Percentiles rank a stretch among this genome's conserved stretches.
Conservation (phyloP, 495 filamentous ascomycete genomes). For the Lasiosphaeriaceae sp. region DNA sequence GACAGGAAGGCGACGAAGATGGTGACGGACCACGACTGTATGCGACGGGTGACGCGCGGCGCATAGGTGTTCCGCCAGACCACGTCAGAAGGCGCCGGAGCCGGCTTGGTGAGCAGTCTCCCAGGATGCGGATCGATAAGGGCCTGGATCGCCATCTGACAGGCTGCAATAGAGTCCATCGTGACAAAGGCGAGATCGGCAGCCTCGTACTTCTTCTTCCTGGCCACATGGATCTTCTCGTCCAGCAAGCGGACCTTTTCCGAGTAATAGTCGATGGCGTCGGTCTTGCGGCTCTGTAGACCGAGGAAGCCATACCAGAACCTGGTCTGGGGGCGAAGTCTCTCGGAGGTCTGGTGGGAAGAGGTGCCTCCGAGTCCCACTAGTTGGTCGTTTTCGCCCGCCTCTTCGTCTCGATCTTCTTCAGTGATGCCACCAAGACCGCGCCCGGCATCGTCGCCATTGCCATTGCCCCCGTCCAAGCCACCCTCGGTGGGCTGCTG, state of each 20-base stretch:
- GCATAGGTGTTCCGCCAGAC: conserved; percentile 92
- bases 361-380: conserved; percentile 42
- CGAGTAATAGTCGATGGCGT: conserved; percentile 91
- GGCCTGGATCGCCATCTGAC: conserved; percentile 92
- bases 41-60: conserved; percentile 66
- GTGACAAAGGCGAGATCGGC: conserved; percentile 91
- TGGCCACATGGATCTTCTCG: conserved; percentile 64
- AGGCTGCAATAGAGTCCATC: conserved; percentile 89
- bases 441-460: background rate
- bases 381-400: conserved; percentile 45
- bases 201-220: conserved; percentile 72
- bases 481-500: background rate
- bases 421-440: background rate
- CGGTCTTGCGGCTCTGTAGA: conserved; percentile 66
- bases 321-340: conserved; percentile 61
- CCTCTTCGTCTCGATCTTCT: conserved; percentile 34
- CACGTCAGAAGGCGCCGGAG: conserved; percentile 83
- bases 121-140: conserved; percentile 84
- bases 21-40: conserved; percentile 78
- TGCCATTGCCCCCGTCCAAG: background rate
- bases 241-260: conserved; percentile 80
- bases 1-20: conserved; percentile 74
- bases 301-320: conserved; percentile 79
- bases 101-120: conserved; percentile 76
- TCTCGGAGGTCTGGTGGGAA: conserved; percentile 26